Conservation (phyloP, 768 basidiomycete genomes). For the Podaxis rugospora region DNA sequence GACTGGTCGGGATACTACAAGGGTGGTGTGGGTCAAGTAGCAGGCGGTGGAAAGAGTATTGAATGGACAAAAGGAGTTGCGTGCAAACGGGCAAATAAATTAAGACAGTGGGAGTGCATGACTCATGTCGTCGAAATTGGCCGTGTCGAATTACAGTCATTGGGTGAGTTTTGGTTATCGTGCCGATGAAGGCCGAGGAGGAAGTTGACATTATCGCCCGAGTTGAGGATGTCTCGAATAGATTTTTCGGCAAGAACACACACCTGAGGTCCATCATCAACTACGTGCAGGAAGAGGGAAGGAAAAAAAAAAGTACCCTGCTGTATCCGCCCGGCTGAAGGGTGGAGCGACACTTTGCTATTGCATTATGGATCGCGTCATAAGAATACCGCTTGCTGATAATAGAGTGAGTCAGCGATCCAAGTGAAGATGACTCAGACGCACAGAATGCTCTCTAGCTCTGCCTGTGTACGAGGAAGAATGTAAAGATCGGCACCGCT, state of each 20-base stretch:
- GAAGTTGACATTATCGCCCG: slow-evolving; percentile 58
- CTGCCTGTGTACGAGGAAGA: slow-evolving; percentile 55
- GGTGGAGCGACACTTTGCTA: slow-evolving; percentile 61
- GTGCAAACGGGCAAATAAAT: slow-evolving; percentile 3
- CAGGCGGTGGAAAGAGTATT: not conserved
- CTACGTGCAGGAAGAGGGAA: not conserved
- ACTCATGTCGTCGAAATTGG: slow-evolving; percentile 42
- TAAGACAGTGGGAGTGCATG: not conserved
- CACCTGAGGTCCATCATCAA: slow-evolving; percentile 36
- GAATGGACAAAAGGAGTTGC: not conserved
- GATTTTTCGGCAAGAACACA: slow-evolving; percentile 71
- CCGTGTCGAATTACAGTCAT: slow-evolving; percentile 17
- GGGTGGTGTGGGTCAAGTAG: not conserved
- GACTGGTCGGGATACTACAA: not conserved
- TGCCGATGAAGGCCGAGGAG: slow-evolving; percentile 61
- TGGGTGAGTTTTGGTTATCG: slow-evolving; percentile 28
- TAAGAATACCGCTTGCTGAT: slow-evolving; percentile 69
- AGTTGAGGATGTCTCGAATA: slow-evolving; percentile 63
- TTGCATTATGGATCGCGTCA: slow-evolving; percentile 78
- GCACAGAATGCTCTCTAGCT: slow-evolving; percentile 72
- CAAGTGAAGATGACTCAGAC: slow-evolving; percentile 23
- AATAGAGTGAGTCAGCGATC: slow-evolving; percentile 6
- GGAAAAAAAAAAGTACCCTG: slow-evolving; percentile 28
- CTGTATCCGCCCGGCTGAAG: slow-evolving; percentile 53
- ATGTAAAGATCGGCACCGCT: slow-evolving; percentile 69